phyloP scores from a whole-genome alignment of 1,284 basidiomycete genomes.

The Ceratobasidium papillatum region DNA sequence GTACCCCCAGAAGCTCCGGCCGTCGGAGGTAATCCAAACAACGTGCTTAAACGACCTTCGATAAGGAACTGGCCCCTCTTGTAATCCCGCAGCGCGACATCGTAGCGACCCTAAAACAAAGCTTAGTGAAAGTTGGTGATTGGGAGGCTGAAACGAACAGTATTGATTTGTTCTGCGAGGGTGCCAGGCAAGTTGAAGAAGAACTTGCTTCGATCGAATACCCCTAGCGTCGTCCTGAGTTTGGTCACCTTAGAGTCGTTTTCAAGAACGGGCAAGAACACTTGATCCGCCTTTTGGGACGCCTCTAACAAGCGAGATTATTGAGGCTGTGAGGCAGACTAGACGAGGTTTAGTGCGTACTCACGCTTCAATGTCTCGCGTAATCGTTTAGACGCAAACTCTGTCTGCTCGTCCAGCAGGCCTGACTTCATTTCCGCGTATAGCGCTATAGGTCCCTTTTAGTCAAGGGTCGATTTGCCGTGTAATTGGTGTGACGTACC shows the following conservation, averaged over 20 bases:
- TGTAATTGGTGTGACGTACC: conserved; percentile 60
- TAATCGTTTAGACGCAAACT: conserved; percentile 86
- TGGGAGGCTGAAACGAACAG: conserved; percentile 61
- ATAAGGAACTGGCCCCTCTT: conserved; percentile 95
- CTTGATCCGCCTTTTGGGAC: conserved; percentile 90
- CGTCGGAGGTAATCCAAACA: conserved; percentile 66
- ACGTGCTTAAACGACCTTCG: conserved; percentile 65
- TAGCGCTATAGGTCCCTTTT: conserved; percentile 59
- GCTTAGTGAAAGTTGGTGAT: conserved; percentile 19
- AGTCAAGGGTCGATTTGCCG: not conserved
- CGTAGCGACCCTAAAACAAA: conserved; percentile 80
- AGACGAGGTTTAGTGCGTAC: conserved; percentile 45
- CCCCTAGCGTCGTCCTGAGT: conserved; percentile 89
- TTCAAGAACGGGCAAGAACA: conserved; percentile 95
- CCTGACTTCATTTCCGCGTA: conserved; percentile 94
- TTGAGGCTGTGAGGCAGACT: conserved; percentile 38
- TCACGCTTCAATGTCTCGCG: conserved; percentile 85
- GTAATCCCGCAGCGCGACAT: conserved; percentile 93
- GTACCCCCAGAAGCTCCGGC: conserved; percentile 65
- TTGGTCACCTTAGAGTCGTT: conserved; percentile 96
- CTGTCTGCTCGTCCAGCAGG: conserved; percentile 76
- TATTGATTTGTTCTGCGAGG: conserved; percentile 89
- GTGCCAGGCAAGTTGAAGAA: conserved; percentile 97
- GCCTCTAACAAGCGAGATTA: conserved; percentile 63
- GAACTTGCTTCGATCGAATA: conserved; percentile 97